phyloP scores from a whole-genome alignment of 805 yeast species.

The Myxozyma neotropica region DNA sequence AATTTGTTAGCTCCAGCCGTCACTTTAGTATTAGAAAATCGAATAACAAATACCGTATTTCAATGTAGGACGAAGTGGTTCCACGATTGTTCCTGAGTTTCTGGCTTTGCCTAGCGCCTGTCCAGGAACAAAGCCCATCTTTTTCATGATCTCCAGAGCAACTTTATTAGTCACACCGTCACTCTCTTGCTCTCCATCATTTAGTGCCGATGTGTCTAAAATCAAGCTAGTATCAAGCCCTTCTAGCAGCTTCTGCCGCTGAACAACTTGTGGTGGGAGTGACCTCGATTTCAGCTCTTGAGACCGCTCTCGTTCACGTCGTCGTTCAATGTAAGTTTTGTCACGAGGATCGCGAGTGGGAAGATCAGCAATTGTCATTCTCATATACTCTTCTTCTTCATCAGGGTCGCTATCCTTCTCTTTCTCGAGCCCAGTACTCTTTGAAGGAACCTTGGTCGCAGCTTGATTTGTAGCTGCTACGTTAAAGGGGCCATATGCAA shows the following conservation, averaged over 20 bases:
- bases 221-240: constrained; percentile 16
- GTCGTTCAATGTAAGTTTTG: constrained; percentile 20
- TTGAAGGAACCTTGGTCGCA: neutral
- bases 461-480: neutral
- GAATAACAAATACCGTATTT: constrained; percentile 19
- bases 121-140: constrained; percentile 61
- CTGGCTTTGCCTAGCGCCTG: constrained; percentile 47
- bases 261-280: constrained; percentile 6
- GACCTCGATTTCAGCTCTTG: constrained; percentile 3
- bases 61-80: constrained; percentile 42
- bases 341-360: constrained; percentile 6
- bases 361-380: constrained; percentile 21
- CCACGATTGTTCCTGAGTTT: constrained; percentile 24
- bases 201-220: neutral
- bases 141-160: constrained; percentile 53
- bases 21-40: neutral
- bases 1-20: neutral
- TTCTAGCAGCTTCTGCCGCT: constrained; percentile 19
- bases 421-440: neutral
- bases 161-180: constrained; percentile 35
- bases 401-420: neutral
- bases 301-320: neutral
- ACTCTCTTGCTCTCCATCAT: constrained; percentile 9
- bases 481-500: too few species aligned
- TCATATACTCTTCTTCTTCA: constrained; percentile 27